These are phyloP conservation scores for Starmerella gropengiesseri DNA, from an alignment of 805 yeast species.

Conservation along the genomic window DNA sequence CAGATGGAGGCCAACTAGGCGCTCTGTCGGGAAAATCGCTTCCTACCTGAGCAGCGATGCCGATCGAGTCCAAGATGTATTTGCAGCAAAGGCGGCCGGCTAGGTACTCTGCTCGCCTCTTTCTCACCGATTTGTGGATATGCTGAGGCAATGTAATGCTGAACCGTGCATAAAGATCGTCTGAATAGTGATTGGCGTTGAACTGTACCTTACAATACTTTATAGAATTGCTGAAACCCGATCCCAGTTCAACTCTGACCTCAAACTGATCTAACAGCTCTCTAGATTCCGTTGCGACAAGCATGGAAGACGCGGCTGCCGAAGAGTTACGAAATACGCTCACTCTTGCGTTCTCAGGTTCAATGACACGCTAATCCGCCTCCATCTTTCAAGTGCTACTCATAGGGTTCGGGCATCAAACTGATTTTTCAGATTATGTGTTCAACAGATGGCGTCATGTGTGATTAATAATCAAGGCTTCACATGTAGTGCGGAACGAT, in stretches of 20 bases:
- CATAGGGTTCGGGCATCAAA: no score
- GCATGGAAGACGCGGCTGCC: no score
- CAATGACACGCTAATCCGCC: no score
- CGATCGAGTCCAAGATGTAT: neutral
- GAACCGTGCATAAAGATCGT: neutral
- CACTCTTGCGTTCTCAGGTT: no score
- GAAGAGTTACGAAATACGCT: no score
- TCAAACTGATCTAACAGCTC: neutral
- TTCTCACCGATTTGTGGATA: constrained; percentile 1
- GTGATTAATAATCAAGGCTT: no score
- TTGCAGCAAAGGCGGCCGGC: constrained; percentile 15
- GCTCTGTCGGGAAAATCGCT: neutral
- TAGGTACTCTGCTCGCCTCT: constrained; percentile 13
- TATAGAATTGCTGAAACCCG: neutral
- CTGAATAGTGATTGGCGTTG: neutral
- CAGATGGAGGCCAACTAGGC: constrained; percentile 13
- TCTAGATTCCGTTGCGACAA: neutral
- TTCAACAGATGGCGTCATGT: no score
- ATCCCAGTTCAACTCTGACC: neutral
- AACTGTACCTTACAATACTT: constrained; percentile 2
- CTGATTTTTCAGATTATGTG: no score
- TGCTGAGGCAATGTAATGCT: constrained; percentile 7
- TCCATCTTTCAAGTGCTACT: no score
- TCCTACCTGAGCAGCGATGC: neutral
- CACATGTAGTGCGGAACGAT: no score